Conservation (phyloP, 129 eudicot genomes). For the Gnaphalium uliginosum region DNA sequence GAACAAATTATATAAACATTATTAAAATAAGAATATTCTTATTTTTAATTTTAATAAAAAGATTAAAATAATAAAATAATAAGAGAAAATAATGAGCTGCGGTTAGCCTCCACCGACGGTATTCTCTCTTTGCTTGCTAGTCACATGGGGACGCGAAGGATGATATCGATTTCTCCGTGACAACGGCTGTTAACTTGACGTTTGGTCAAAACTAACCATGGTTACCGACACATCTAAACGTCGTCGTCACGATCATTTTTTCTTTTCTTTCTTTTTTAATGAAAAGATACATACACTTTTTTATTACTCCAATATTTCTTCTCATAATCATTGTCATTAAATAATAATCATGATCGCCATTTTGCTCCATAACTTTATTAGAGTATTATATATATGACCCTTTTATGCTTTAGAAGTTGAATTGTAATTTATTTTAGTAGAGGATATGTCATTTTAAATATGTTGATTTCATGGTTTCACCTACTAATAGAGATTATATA, state of each 20-base stretch:
- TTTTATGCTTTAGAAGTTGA: no score
- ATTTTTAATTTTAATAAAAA: neutral
- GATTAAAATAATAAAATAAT: neutral
- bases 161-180: constrained; percentile 34
- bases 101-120: constrained; percentile 52
- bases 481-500: no score
- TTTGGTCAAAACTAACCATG: constrained; percentile 37
- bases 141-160: constrained; percentile 32
- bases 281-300: neutral
- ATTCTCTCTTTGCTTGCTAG: constrained; percentile 23
- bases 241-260: constrained; percentile 12
- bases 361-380: neutral
- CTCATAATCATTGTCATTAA: neutral
- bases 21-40: neutral
- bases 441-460: no score
- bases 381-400: no score
- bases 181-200: constrained; percentile 32
- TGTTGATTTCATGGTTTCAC: no score
- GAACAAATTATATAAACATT: neutral
- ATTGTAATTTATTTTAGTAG: no score
- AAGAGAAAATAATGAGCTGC: constrained; percentile 30
- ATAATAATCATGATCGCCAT: neutral
- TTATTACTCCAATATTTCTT: no score
- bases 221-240: constrained; percentile 42
- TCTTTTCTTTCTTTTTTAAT: neutral